These are phyloP conservation scores for Chalaropsis thielavioides DNA, from an alignment of 2,329 filamentous ascomycete species.

Conservation along the genomic window DNA sequence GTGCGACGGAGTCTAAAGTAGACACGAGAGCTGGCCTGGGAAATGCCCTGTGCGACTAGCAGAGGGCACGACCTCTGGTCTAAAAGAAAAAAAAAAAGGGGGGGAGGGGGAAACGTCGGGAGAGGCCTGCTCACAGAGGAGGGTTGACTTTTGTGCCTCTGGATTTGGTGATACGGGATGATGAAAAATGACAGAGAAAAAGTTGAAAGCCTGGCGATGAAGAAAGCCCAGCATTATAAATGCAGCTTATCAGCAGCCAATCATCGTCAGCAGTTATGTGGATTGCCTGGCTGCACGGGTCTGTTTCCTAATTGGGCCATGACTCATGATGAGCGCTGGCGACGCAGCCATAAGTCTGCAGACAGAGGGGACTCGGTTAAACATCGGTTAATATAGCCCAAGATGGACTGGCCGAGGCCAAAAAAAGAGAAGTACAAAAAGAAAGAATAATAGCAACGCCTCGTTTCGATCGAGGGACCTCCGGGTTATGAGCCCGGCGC, in stretches of 20 bases:
- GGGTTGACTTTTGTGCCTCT: constrained; percentile 6
- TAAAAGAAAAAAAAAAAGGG: not conserved
- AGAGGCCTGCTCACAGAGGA: not conserved
- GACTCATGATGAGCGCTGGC: constrained; percentile 9
- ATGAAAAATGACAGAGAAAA: constrained; percentile 10
- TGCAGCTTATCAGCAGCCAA: not conserved
- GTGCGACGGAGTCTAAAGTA: constrained; percentile 13
- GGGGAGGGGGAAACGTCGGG: not conserved
- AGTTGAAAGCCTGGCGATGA: not conserved
- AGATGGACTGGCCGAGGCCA: not conserved
- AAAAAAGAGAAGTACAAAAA: not conserved
- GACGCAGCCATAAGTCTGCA: not conserved
- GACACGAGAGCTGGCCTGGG: constrained; percentile 13
- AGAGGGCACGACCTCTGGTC: constrained; percentile 15
- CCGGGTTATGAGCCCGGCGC: constrained; percentile 18
- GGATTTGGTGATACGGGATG: constrained; percentile 9
- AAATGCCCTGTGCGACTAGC: constrained; percentile 13
- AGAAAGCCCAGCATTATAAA: constrained; percentile 3
- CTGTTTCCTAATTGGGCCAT: constrained; percentile 7
- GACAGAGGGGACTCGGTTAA: not conserved
- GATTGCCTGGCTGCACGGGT: not conserved
- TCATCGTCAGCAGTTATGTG: not conserved
- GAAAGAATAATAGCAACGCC: constrained; percentile 14
- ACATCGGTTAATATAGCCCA: not conserved
- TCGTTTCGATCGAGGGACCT: constrained; percentile 18